Base-by-base conservation (phyloP, 129 eudicot species). In the Centella asiatica region DNA sequence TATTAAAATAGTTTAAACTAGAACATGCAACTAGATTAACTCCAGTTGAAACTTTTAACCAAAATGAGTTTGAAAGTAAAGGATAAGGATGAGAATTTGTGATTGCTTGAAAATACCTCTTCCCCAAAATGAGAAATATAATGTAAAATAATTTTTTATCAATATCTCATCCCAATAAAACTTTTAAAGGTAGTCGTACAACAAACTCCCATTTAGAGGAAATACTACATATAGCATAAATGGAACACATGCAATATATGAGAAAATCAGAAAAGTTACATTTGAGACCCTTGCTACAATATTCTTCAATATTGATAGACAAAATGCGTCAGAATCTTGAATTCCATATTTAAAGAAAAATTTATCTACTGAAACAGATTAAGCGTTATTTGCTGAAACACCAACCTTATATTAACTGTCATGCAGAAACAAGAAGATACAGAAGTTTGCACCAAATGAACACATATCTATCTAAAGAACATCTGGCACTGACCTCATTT, bases 401-500 rank as follows among this genome's bases (percentile, higher is more conserved):
- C 29, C 4, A 25, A 54, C 28, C n/a, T 52, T 1, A 31, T 24
- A 24, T 52, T 54, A 23, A 14, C 61, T 14, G 25, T 2, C 17
- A 53, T 14, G 58, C 58, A 27, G 24, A 31, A 55, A 55, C 42
- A 31, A 53, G 6, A 31, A 31, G 23, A 29, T 55, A 28, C 29
- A 11, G 29, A 18, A 6, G 29, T 11, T 17, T 55, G 31, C n/a
- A 34, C 28, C 45, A 36, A 34, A 10, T 36, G n/a, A 33, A 29
- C 26, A 33, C 13, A 57, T 24, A 36, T 32, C 46, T 20, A 34
- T 59, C 64, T 34, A 28, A 9, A 58, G 40, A 39, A 39, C 19
- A 60, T 37, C 0, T 26, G n/a, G 64, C 42, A 53, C 83, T 71
- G 57, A 86, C 95, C 95, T 86, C 95, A 57, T 70, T 86, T 48